Percentiles rank a stretch among this genome's conserved stretches.
Evolutionary conservation across 495 filamentous ascomycete genomes (phyloP).

Genomic region (Talaromyces thailandensis): DNA sequence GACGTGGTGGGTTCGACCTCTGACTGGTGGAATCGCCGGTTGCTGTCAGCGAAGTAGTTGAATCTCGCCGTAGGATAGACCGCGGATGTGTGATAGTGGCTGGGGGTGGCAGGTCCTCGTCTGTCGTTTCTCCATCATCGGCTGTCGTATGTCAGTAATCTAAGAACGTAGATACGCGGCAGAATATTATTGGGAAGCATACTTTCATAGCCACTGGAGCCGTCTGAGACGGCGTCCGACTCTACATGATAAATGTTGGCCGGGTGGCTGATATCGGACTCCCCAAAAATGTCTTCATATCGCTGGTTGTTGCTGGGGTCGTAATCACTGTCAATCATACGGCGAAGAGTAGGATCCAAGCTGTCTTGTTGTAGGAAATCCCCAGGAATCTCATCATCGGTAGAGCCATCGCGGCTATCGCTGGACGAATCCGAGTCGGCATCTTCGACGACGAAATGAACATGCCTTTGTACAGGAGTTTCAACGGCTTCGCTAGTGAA

Average conservation of each 20-base stretch:
- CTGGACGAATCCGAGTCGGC: constrained; percentile 37
- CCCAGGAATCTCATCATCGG: constrained; percentile 55
- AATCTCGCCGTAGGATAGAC: constrained; percentile 47
- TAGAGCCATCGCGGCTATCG: constrained; percentile 32
- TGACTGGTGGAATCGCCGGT: constrained; percentile 42
- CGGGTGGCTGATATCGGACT: constrained; percentile 32
- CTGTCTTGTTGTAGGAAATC: constrained; percentile 65
- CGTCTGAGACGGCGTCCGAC: constrained; percentile 44
- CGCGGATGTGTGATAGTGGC: constrained; percentile 45
- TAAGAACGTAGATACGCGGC: neutral
- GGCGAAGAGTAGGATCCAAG: constrained; percentile 58
- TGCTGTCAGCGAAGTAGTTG: constrained; percentile 33
- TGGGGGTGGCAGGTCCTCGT: constrained; percentile 62
- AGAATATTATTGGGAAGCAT: constrained; percentile 15
- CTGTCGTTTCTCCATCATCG: constrained; percentile 75
- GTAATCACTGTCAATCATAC: constrained; percentile 55
- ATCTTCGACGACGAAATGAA: constrained; percentile 37
- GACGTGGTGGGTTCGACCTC: constrained; percentile 35
- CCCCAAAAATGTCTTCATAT: constrained; percentile 36
- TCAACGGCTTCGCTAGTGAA: constrained; percentile 35
- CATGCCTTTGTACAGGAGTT: constrained; percentile 34
- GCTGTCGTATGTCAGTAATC: constrained; percentile 52
- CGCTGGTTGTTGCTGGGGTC: constrained; percentile 31
- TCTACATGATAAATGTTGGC: constrained; percentile 43
- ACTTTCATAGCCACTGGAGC: constrained; percentile 77